Evolutionary conservation across 2,329 filamentous ascomycete species (phyloP), one percentile per base, ranked within the genome.

Genomic region (Alternaria angustiovoidea): DNA sequence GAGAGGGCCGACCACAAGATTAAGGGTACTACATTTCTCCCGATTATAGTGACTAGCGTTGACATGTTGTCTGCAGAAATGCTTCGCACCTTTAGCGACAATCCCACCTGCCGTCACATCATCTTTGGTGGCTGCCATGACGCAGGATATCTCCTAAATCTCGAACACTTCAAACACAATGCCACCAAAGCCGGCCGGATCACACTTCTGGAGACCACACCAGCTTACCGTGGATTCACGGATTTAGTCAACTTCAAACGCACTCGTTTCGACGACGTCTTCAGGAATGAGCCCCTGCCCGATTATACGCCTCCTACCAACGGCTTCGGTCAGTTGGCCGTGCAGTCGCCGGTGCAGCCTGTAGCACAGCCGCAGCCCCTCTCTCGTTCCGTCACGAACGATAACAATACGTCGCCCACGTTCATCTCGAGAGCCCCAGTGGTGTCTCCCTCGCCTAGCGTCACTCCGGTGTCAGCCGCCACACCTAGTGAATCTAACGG

Each of bases 71-170:
- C 2, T 28, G 18, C 65, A 74, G 81, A 83, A 74, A 82, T 79
- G 65, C 75, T 83, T 51, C 77, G 81, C 44, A 76, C 82, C 2
- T 83, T 81, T 70, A 73, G 81, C 61, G 75, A 78, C 42, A 83
- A 82, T 57, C 72, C 78, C 16, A 81, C 82, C 41, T 82, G 80
- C 71, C 80, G 79, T 59, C 80, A 82, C 57, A 79, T 83, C 66
- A 77, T 83, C 64, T 83, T 84, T 61, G 81, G 80, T 20, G 81
- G 81, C 7, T 82, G 80, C 61, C 80, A 82, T 57, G 82, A 84
- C 67, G 79, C 80, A 43, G 81, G 81, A 32, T 83, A 81, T 59
- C 74, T 83, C 32, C 74, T 80, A 22, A 80, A 80, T 26, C 75
- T 84, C 49, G 81, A 82, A 51, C 75, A 78, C 12, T 82, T 82